Percentiles rank a stretch among this genome's conserved stretches.
Evolutionary conservation across 2,329 filamentous ascomycete genomes (phyloP).

Genomic region (Aspergillus sp.): DNA sequence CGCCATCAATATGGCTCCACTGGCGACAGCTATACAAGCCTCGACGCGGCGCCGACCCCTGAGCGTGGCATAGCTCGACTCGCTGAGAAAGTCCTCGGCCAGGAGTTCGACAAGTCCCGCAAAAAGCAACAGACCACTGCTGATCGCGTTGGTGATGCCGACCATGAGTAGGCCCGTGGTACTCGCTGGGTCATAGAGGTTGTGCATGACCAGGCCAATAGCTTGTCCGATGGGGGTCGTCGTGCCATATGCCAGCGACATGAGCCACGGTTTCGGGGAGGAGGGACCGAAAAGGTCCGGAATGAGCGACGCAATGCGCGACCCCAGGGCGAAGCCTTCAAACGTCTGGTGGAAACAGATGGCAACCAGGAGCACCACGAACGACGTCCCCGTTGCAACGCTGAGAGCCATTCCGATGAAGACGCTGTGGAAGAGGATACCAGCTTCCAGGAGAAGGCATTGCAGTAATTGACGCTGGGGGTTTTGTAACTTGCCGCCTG

Average conservation of each 20-base stretch:
- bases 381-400: conserved; percentile 75
- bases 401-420: conserved; percentile 87
- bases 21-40: conserved; percentile 61
- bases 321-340: conserved; percentile 81
- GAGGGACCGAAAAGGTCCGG: conserved; percentile 62
- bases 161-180: conserved; percentile 76
- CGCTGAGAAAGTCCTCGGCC: conserved; percentile 76
- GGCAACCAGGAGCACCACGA: conserved; percentile 75
- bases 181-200: conserved; percentile 75
- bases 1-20: conserved; percentile 63
- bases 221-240: conserved; percentile 83
- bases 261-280: conserved; percentile 72
- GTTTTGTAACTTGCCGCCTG: conserved; percentile 46
- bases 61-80: conserved; percentile 61
- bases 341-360: conserved; percentile 87
- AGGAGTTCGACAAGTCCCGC: conserved; percentile 81
- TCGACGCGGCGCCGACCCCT: conserved; percentile 58
- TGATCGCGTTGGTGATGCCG: conserved; percentile 84
- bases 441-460: conserved; percentile 76
- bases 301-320: conserved; percentile 77
- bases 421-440: conserved; percentile 80
- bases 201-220: conserved; percentile 74
- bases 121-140: conserved; percentile 75
- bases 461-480: conserved; percentile 69
- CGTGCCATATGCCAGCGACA: conserved; percentile 63